Conservation (phyloP, 305 asterid species). For the Ilex paraguariensis region DNA sequence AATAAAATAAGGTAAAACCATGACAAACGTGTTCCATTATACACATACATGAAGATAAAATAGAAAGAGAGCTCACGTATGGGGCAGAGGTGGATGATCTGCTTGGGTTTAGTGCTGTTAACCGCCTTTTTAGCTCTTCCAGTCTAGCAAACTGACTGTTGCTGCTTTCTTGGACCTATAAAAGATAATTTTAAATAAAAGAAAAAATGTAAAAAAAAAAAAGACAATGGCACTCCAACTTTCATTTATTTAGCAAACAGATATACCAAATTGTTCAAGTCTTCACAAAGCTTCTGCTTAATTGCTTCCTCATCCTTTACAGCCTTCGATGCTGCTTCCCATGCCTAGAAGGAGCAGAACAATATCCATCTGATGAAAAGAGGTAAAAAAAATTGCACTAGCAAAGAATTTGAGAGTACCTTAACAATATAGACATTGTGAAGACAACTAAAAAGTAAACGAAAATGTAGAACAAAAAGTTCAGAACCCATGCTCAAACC, state of each 20-base stretch:
- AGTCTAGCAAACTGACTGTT: constrained; percentile 70
- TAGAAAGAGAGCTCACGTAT: constrained; percentile 38
- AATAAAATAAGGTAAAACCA: too few relatives aligned
- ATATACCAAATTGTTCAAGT: constrained; percentile 67
- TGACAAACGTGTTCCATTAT: not conserved
- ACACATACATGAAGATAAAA: constrained; percentile 9
- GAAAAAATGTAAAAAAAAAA: constrained; percentile 3
- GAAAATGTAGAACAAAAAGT: too few relatives aligned
- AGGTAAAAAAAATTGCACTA: not conserved
- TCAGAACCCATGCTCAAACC: too few relatives aligned
- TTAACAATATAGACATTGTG: too few relatives aligned
- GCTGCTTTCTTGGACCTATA: constrained; percentile 83
- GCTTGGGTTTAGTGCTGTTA: constrained; percentile 79
- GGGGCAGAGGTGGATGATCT: constrained; percentile 46
- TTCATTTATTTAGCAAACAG: constrained; percentile 2
- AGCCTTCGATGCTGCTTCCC: constrained; percentile 81
- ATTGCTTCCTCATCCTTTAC: constrained; percentile 81
- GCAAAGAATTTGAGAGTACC: too few relatives aligned
- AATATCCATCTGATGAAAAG: not conserved
- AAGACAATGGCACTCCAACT: not conserved
- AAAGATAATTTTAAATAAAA: constrained; percentile 15
- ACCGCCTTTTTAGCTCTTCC: constrained; percentile 85
- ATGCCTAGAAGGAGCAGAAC: constrained; percentile 44
- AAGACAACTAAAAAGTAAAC: too few relatives aligned
- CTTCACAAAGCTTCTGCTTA: constrained; percentile 86